Evolutionary conservation across 1,139 yeast genomes (phyloP).

Genomic region (Candida albicans): DNA sequence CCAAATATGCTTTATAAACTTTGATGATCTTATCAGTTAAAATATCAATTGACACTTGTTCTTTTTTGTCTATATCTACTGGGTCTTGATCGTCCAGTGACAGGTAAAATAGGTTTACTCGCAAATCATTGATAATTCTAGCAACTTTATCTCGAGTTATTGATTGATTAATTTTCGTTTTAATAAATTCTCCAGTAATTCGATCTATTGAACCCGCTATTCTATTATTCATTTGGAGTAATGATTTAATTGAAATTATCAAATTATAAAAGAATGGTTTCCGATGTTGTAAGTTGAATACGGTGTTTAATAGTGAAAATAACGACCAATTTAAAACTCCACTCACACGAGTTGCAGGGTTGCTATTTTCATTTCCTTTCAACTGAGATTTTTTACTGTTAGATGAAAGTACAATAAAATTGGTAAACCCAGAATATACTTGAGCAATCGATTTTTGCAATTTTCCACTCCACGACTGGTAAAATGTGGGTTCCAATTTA

Average conservation of each 20-base stretch:
- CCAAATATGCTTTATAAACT: constrained; percentile 1
- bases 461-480: background rate
- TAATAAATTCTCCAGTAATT: constrained; percentile 16
- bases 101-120: constrained; percentile 21
- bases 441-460: background rate
- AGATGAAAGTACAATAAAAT: background rate
- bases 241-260: constrained; percentile 14
- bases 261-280: constrained; percentile 29
- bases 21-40: constrained; percentile 6
- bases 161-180: constrained; percentile 17
- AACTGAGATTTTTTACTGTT: too few species aligned
- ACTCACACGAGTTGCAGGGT: background rate
- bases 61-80: background rate
- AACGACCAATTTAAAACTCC: constrained; percentile 19
- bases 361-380: too few species aligned
- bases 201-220: constrained; percentile 21
- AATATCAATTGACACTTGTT: constrained; percentile 6
- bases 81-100: constrained; percentile 2
- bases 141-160: constrained; percentile 22
- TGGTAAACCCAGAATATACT: background rate
- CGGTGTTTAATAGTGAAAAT: constrained; percentile 27
- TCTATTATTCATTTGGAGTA: constrained; percentile 14
- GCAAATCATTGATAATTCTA: constrained; percentile 19
- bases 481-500: too few species aligned
- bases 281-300: constrained; percentile 27